phyloP scores from a whole-genome alignment of 164 flowering plant species.

The Kingdonia uniflora region DNA sequence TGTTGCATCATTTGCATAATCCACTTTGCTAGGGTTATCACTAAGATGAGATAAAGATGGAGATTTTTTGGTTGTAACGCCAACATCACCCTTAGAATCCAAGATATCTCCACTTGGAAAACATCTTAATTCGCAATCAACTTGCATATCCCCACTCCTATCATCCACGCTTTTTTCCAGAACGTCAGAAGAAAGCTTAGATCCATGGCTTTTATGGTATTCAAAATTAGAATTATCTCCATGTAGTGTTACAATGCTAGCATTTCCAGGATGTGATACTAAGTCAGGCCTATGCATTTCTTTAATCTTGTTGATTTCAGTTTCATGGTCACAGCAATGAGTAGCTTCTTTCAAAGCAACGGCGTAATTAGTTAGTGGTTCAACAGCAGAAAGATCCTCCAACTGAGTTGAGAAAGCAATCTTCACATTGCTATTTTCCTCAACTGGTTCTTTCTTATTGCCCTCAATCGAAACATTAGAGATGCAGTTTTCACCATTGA shows the following conservation, averaged over 20 bases:
- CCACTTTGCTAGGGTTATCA: conserved; percentile 1
- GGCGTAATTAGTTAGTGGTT: too few species aligned
- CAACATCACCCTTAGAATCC: conserved; percentile 1
- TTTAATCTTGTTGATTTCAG: not conserved
- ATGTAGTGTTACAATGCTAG: too few species aligned
- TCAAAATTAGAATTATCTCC: too few species aligned
- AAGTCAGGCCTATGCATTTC: not conserved
- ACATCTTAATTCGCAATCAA: not conserved
- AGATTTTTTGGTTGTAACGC: not conserved
- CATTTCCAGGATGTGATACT: not conserved
- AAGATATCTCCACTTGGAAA: not conserved
- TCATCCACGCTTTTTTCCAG: not conserved
- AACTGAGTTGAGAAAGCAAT: too few species aligned
- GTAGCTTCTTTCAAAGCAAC: not conserved
- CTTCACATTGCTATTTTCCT: too few species aligned
- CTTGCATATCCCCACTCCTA: not conserved
- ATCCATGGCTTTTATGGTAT: too few species aligned
- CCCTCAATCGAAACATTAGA: too few species aligned
- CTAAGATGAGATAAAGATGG: not conserved
- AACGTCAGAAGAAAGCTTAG: too few species aligned
- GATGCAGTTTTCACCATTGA: too few species aligned
- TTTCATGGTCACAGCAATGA: not conserved
- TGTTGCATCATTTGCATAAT: not conserved
- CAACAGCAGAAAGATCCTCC: too few species aligned
- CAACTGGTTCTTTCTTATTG: too few species aligned